Percentiles rank a stretch among this genome's conserved stretches.
These are phyloP conservation scores for Telopea speciosissima DNA, from an alignment of 177 flowering plant genomes.

Conservation along the genomic window DNA sequence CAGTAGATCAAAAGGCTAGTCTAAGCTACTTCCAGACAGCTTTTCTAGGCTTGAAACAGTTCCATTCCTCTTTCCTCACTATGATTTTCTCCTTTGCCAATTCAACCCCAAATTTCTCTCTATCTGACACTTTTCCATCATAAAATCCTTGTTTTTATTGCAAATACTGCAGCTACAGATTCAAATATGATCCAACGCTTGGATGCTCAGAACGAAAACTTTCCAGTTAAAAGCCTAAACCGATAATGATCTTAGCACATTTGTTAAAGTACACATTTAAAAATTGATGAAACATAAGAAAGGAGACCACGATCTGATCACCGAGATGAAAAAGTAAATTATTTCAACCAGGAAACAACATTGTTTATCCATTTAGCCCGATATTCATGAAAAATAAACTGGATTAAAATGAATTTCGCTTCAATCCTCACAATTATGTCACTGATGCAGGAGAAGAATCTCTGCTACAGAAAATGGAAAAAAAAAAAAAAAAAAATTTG, in stretches of 20 bases:
- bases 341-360: neutral
- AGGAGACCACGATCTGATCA: neutral
- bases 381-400: neutral
- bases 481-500: too few relatives aligned
- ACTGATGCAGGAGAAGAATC: too few relatives aligned
- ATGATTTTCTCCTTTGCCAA: constrained; percentile 15
- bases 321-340: neutral
- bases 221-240: neutral
- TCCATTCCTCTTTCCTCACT: constrained; percentile 6
- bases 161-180: constrained; percentile 17
- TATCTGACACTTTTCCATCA: constrained; percentile 11
- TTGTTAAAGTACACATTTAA: too few relatives aligned
- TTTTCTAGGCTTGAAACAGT: constrained; percentile 18
- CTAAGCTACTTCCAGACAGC: constrained; percentile 12
- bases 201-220: constrained; percentile 1
- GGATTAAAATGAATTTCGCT: neutral
- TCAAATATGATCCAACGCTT: constrained; percentile 11
- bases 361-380: neutral
- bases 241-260: too few relatives aligned
- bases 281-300: neutral
- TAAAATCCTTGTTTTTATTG: constrained; percentile 9
- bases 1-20: constrained; percentile 16
- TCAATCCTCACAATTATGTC: too few relatives aligned
- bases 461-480: too few relatives aligned
- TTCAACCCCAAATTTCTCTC: constrained; percentile 10